These are phyloP conservation scores for Mycena olivaceomarginata DNA, from an alignment of 768 basidiomycete species.

Conservation along the genomic window DNA sequence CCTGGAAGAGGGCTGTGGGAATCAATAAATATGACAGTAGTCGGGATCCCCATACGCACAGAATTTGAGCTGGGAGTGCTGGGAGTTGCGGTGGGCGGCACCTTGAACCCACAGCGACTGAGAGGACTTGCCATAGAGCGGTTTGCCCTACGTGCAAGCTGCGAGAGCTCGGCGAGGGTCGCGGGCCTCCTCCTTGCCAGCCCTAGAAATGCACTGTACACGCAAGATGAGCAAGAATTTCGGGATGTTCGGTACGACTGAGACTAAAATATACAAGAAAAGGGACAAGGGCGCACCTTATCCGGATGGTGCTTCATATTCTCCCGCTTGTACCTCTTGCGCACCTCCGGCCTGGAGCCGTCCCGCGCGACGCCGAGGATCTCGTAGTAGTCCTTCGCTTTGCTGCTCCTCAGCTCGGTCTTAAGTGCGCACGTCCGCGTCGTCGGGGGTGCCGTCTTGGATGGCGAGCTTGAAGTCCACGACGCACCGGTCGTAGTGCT, in stretches of 20 bases:
- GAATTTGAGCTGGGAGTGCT: slow-evolving; percentile 95
- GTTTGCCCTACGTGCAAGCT: slow-evolving; percentile 85
- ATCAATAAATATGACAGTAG: background rate
- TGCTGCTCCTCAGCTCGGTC: slow-evolving; percentile 86
- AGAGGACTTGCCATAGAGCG: slow-evolving; percentile 89
- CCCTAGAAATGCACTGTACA: slow-evolving; percentile 93
- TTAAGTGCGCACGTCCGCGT: slow-evolving; percentile 79
- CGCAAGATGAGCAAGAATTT: slow-evolving; percentile 1
- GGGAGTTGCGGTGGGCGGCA: slow-evolving; percentile 91
- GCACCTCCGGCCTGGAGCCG: slow-evolving; percentile 84
- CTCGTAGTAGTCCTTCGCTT: slow-evolving; percentile 94
- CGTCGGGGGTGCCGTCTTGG: slow-evolving; percentile 76
- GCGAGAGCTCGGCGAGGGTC: slow-evolving; percentile 87
- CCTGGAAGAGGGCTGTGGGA: slow-evolving; percentile 66
- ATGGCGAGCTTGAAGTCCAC: slow-evolving; percentile 89
- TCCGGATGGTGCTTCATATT: slow-evolving; percentile 92
- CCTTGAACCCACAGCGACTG: slow-evolving; percentile 92
- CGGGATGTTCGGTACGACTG: too few species aligned
- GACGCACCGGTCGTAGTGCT: slow-evolving; percentile 83
- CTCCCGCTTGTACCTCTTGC: slow-evolving; percentile 93
- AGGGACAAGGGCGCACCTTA: slow-evolving; percentile 69
- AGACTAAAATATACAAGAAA: slow-evolving; percentile 5
- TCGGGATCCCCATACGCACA: slow-evolving; percentile 66
- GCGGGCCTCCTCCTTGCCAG: slow-evolving; percentile 85
- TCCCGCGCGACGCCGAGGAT: slow-evolving; percentile 80